Evolutionary conservation across 2,329 filamentous ascomycete genomes (phyloP), one percentile per base, ranked within the genome.

Genomic region (Colletotrichum higginsianum): DNA sequence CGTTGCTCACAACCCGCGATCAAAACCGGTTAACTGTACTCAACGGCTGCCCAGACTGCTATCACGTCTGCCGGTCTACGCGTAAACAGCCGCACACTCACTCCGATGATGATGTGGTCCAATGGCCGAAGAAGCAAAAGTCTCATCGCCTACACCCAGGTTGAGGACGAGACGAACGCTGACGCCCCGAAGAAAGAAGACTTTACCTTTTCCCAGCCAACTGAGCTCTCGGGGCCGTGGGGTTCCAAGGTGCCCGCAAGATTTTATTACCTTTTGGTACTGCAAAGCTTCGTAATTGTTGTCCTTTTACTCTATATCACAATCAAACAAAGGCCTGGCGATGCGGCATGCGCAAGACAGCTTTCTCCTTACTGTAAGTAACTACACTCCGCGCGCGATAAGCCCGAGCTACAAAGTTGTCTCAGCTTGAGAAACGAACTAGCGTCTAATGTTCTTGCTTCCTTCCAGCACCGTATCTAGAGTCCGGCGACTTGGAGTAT

Each of bases 331-430:
- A 46, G 53, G 23, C 38, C 49, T 30, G 12, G 13, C 23, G 49
- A 63, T 16, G 18, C 35, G 7, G 26, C 30, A 26, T 63, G 49
- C 18, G 38, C 61, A 18, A n/a, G 49, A 42, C 61, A 63, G 26
- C 49, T 63, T 12, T 55, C 61, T 12, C 49, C 49, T 9, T 63
- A 63, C 40, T 63, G 49, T 63, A 35, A 53, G 61, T 55, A 9
- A 4, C 12, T 7, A 11, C 6, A 64, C 13, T n/a, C 26, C 26
- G 30, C 30, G 30, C 30, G 7, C 2, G 30, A 53, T 53, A 30
- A 21, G 13, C 23, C 7, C 38, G 3, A 3, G 30, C 16, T 4
- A 13, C 4, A 13, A 16, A 26, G 23, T 9, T 38, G 4, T 16
- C 6, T 13, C 2, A 12, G 18, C 30, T 23, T 13, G 23, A 30